A percentile compares a stretch with the other conserved stretches of the same genome.
Conservation (phyloP, 768 basidiomycete genomes). For the Boletus speciosus region DNA sequence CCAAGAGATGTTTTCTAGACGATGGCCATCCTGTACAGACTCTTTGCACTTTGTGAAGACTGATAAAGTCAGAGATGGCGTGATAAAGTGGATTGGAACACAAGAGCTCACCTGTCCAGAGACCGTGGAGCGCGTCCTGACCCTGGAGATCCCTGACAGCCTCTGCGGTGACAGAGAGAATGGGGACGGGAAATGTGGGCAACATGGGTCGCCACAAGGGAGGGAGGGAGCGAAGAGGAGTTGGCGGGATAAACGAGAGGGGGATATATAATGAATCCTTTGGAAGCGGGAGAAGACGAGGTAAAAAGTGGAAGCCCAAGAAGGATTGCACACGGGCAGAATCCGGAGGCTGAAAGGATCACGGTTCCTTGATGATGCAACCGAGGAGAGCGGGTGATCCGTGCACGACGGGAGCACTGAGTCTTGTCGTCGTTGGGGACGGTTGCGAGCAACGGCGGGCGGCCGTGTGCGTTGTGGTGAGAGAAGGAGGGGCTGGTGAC, state of each 20-base stretch:
- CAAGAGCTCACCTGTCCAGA: constrained; percentile 58
- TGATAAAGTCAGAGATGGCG: constrained; percentile 27
- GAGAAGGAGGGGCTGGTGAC: constrained; percentile 18
- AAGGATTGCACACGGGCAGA: constrained; percentile 17
- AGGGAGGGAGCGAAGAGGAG: constrained; percentile 5
- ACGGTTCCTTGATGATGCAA: constrained; percentile 26
- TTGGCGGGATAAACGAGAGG: constrained; percentile 7
- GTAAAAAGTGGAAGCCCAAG: constrained; percentile 9
- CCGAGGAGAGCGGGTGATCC: constrained; percentile 24
- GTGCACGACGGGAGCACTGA: constrained; percentile 4
- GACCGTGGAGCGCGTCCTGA: constrained; percentile 57
- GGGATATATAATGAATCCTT: constrained; percentile 20
- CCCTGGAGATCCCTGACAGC: constrained; percentile 67
- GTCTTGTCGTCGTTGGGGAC: constrained; percentile 12
- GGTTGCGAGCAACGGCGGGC: constrained; percentile 1
- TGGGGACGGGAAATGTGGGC: constrained; percentile 53
- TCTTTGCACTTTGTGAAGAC: constrained; percentile 86
- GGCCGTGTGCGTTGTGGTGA: constrained; percentile 16
- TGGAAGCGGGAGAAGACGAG: constrained; percentile 13
- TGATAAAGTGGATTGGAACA: not conserved
- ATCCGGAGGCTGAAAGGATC: constrained; percentile 23
- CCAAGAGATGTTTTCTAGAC: constrained; percentile 89
- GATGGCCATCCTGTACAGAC: constrained; percentile 71
- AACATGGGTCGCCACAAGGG: constrained; percentile 37
- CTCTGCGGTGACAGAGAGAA: constrained; percentile 64